Percentiles rank a stretch among this genome's conserved stretches.
Evolutionary conservation across 331 rosid species (phyloP).

Genomic region (Malus hybrid): DNA sequence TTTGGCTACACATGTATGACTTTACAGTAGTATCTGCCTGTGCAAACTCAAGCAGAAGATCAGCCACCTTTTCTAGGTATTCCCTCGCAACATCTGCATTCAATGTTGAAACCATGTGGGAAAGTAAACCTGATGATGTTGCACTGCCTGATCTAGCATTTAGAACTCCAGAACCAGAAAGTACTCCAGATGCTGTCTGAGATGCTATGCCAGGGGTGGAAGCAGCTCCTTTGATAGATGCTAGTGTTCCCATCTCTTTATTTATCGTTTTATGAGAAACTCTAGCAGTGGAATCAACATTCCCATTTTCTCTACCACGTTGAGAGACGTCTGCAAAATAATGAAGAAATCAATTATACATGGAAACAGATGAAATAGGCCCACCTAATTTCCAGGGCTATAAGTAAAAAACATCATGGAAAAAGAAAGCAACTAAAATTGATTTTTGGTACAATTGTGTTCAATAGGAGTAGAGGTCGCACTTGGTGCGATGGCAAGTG

Average conservation of each 20-base stretch:
- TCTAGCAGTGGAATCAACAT: constrained; percentile 65
- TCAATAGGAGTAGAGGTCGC: neutral
- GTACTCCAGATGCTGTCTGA: constrained; percentile 96
- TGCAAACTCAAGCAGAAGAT: constrained; percentile 98
- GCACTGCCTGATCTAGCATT: constrained; percentile 99
- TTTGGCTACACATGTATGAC: constrained; percentile 92
- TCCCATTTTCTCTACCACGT: constrained; percentile 92
- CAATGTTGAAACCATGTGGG: constrained; percentile 92
- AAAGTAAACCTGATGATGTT: constrained; percentile 93
- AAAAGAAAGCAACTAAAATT: neutral
- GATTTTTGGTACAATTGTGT: neutral
- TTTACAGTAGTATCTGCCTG: constrained; percentile 95
- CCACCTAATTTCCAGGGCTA: neutral
- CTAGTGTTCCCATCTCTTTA: constrained; percentile 62
- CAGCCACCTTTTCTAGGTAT: constrained; percentile 94
- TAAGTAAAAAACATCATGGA: neutral
- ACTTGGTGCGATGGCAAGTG: no score
- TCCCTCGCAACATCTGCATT: constrained; percentile 95
- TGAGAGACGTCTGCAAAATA: constrained; percentile 82
- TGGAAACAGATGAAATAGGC: no score
- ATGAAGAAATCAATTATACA: constrained; percentile 11
- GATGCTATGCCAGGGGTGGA: constrained; percentile 88
- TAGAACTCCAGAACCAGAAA: constrained; percentile 98
- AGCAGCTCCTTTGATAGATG: constrained; percentile 72
- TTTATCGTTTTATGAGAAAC: constrained; percentile 51